Conservation (phyloP, 2,329 filamentous ascomycete species). For the Teratosphaeria zuluensis region DNA sequence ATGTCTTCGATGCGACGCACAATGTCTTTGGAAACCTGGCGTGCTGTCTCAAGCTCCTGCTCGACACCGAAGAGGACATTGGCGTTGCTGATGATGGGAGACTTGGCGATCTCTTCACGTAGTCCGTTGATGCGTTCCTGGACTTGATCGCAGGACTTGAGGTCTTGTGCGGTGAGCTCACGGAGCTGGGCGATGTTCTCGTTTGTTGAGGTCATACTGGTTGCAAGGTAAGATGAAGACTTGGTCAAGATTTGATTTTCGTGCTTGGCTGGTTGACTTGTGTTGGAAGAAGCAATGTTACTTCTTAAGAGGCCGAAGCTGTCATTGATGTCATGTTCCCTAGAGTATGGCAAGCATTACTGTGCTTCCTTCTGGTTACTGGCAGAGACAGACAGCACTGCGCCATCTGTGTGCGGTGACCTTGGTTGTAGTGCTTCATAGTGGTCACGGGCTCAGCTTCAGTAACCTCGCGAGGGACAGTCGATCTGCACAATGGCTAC, state of each 20-base stretch:
- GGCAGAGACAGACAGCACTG: too few species aligned
- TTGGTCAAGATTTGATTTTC: not conserved
- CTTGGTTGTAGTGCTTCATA: too few species aligned
- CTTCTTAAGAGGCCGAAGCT: too few species aligned
- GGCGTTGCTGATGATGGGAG: not conserved
- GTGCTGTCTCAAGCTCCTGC: slow-evolving; percentile 9
- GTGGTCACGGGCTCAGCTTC: too few species aligned
- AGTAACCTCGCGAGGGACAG: too few species aligned
- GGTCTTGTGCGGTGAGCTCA: slow-evolving; percentile 12
- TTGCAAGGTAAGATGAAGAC: not conserved
- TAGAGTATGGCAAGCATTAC: too few species aligned
- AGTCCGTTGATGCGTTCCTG: slow-evolving; percentile 13
- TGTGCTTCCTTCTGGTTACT: too few species aligned
- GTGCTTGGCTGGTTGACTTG: too few species aligned
- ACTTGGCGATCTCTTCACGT: slow-evolving; percentile 7
- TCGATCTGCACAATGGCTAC: too few species aligned
- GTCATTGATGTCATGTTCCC: too few species aligned
- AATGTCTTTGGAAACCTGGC: slow-evolving; percentile 14
- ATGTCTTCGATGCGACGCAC: slow-evolving; percentile 15
- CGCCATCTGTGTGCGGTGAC: too few species aligned
- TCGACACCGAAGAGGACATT: slow-evolving; percentile 6
- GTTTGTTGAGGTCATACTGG: slow-evolving; percentile 6
- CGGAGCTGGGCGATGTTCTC: slow-evolving; percentile 10
- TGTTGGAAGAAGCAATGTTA: not conserved
- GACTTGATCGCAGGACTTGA: slow-evolving; percentile 12